Evolutionary conservation across 441 rosid species (phyloP).

Genomic region (Melastoma candidum): DNA sequence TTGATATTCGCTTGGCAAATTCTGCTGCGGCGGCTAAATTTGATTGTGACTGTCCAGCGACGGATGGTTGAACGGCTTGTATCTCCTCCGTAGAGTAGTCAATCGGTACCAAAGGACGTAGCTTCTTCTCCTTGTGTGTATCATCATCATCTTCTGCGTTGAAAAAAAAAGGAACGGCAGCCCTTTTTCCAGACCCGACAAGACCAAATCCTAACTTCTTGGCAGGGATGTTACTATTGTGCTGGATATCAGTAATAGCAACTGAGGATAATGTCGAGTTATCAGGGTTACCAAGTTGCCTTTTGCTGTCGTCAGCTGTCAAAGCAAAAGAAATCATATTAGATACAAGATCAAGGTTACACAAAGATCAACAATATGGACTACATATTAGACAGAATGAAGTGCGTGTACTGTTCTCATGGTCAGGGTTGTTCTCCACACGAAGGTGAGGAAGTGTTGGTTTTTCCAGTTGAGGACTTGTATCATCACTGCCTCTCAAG

Average conservation of each 20-base stretch:
- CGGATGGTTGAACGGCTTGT: conserved; percentile 60
- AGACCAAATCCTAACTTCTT: conserved; percentile 95
- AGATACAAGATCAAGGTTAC: conserved; percentile 5
- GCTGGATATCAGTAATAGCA: conserved; percentile 45
- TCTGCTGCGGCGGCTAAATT: conserved; percentile 94
- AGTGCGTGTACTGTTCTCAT: conserved; percentile 26
- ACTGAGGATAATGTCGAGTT: conserved; percentile 27
- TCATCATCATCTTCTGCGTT: conserved; percentile 91
- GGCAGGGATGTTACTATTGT: conserved; percentile 41
- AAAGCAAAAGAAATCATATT: conserved; percentile 3
- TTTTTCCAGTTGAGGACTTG: conserved; percentile 25
- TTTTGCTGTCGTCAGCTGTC: conserved; percentile 34
- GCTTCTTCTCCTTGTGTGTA: conserved; percentile 71
- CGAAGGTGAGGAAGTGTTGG: conserved; percentile 25
- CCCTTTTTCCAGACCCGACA: conserved; percentile 83
- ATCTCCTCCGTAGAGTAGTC: conserved; percentile 94
- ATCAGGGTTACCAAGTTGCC: conserved; percentile 52
- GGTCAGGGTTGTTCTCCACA: conserved; percentile 25
- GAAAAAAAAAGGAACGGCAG: conserved; percentile 91
- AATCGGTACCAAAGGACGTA: conserved; percentile 96
- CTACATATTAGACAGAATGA: conserved; percentile 2
- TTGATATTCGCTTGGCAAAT: conserved; percentile 82
- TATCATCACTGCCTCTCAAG: conserved; percentile 36
- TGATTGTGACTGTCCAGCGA: conserved; percentile 59
- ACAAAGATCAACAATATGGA: neutral